phyloP scores from a whole-genome alignment of 371 early-diverging fungal genomes.

The Paraphysoderma sedebokerense region DNA sequence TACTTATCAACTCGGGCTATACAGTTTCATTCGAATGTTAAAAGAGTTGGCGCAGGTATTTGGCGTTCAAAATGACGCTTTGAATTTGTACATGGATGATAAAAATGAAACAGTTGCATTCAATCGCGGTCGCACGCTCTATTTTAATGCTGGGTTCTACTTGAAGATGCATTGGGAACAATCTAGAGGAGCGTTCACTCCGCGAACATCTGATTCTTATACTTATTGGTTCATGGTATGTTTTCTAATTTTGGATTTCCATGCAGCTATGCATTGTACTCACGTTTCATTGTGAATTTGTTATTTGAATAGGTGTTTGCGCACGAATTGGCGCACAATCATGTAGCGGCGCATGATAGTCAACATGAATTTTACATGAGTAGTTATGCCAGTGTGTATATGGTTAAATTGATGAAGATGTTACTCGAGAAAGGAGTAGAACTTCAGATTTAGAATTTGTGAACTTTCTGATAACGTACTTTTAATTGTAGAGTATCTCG shows the following conservation, averaged over 20 bases:
- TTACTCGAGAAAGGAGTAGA: no score
- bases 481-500: no score
- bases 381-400: conserved; percentile 54
- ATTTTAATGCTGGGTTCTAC: conserved; percentile 39
- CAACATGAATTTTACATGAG: conserved; percentile 45
- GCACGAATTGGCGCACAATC: conserved; percentile 80
- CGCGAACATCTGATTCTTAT: conserved; percentile 1
- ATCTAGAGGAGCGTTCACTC: no score
- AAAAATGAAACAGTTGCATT: conserved; percentile 59
- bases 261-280: no score
- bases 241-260: no score
- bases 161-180: no score
- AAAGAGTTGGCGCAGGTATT: conserved; percentile 42
- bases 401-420: conserved; percentile 13
- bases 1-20: no score
- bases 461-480: no score
- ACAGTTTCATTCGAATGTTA: conserved; percentile 34
- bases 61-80: conserved; percentile 22
- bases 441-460: no score
- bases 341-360: conserved; percentile 12
- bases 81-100: conserved; percentile 62
- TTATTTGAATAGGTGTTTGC: no score
- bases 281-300: no score
- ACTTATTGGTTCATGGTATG: conserved; percentile 3
- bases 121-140: conserved; percentile 54